phyloP scores from a whole-genome alignment of 106 monocot species.

The Dactylorhiza incarnata region DNA sequence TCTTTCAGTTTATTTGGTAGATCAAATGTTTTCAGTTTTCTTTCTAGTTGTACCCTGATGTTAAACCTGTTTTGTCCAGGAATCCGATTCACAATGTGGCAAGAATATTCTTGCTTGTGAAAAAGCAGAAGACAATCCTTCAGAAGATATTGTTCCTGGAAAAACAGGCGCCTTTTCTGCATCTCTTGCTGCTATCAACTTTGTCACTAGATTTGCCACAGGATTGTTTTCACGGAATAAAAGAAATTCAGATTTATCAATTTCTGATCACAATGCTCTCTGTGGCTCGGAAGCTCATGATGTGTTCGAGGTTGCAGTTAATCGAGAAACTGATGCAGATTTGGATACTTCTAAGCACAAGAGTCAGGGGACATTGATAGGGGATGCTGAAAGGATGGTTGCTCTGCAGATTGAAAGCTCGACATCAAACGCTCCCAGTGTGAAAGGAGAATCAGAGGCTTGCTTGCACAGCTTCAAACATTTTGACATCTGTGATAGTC shows the following conservation, averaged over 20 bases:
- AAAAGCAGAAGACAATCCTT: conserved; percentile 6
- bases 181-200: conserved; percentile 50
- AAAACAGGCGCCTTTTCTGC: conserved; percentile 37
- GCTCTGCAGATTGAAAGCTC: conserved; percentile 3
- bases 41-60: neutral
- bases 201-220: conserved; percentile 56
- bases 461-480: conserved; percentile 48
- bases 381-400: conserved; percentile 12
- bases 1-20: conserved; percentile 3
- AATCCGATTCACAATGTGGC: conserved; percentile 22
- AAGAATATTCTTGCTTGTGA: conserved; percentile 16
- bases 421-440: conserved; percentile 15
- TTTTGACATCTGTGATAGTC: conserved; percentile 67
- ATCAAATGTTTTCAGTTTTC: neutral
- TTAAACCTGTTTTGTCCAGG: conserved; percentile 30
- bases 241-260: conserved; percentile 22
- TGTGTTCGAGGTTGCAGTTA: conserved; percentile 11
- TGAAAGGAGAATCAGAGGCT: conserved; percentile 9
- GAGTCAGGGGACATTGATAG: conserved; percentile 1
- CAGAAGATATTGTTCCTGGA: conserved; percentile 23
- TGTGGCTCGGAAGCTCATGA: conserved; percentile 19
- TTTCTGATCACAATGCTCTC: conserved; percentile 4
- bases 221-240: conserved; percentile 50
- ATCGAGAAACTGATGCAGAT: conserved; percentile 10
- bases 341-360: conserved; percentile 8